Evolutionary conservation across 2,329 filamentous ascomycete genomes (phyloP).

Genomic region (Cercospora brassicicola): DNA sequence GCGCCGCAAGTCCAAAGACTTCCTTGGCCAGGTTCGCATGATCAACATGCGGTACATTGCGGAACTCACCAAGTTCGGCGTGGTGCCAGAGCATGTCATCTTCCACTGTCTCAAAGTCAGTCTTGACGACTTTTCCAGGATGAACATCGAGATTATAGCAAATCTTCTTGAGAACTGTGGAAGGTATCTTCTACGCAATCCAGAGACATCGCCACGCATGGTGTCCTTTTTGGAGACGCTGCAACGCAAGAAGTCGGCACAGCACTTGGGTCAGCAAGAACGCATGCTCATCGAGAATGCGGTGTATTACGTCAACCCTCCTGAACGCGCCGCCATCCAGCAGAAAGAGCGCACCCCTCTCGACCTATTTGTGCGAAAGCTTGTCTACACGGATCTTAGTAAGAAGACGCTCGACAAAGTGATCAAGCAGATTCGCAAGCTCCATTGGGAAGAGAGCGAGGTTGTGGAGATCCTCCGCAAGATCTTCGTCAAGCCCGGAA

Average conservation of each 20-base stretch:
- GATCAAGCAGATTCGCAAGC: conserved; percentile 86
- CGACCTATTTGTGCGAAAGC: conserved; percentile 87
- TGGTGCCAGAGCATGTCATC: conserved; percentile 96
- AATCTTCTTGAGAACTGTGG: conserved; percentile 96
- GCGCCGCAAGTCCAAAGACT: conserved; percentile 95
- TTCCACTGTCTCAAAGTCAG: conserved; percentile 98
- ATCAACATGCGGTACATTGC: conserved; percentile 97
- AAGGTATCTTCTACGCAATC: conserved; percentile 85
- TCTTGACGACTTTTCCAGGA: conserved; percentile 93
- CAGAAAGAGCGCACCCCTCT: conserved; percentile 95
- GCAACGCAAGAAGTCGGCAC: conserved; percentile 91
- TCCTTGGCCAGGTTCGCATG: conserved; percentile 87
- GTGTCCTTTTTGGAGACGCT: conserved; percentile 88
- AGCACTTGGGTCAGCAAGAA: conserved; percentile 92
- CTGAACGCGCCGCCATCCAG: conserved; percentile 86
- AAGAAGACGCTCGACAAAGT: conserved; percentile 93
- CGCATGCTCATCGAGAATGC: conserved; percentile 98
- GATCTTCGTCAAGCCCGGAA: conserved; percentile 92
- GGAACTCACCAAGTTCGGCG: conserved; percentile 95
- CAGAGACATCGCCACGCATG: conserved; percentile 92
- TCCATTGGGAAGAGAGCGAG: conserved; percentile 96
- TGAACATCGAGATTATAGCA: conserved; percentile 99
- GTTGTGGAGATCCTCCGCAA: conserved; percentile 79
- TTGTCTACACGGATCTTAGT: conserved; percentile 90
- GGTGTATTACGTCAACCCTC: conserved; percentile 95